Conservation (phyloP, 768 basidiomycete species). For the Tricholoma hemisulphureum region DNA sequence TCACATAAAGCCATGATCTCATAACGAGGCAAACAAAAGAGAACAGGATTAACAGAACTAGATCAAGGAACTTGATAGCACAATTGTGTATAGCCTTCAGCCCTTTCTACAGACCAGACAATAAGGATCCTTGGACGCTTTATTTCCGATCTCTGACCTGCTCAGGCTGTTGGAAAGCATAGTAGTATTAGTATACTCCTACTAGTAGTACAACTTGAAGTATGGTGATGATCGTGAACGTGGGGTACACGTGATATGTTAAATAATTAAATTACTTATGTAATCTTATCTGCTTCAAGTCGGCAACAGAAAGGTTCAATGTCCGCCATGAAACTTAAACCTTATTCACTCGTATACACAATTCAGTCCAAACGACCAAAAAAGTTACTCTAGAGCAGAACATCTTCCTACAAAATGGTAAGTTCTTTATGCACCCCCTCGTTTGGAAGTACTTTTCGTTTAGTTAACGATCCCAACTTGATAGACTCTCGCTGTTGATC, state of each 20-base stretch:
- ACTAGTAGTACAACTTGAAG: too few relatives aligned
- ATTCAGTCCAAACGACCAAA: conserved; percentile 31
- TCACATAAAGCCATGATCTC: conserved; percentile 7
- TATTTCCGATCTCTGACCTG: background rate
- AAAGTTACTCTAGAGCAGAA: conserved; percentile 22
- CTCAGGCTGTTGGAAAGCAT: too few relatives aligned
- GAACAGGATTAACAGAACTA: too few relatives aligned
- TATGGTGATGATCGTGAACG: too few relatives aligned
- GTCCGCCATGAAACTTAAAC: conserved; percentile 35
- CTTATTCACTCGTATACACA: conserved; percentile 44
- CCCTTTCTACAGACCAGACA: background rate
- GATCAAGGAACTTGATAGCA: conserved; percentile 14
- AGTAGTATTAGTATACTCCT: too few relatives aligned
- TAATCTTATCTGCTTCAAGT: conserved; percentile 26
- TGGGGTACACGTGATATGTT: too few relatives aligned
- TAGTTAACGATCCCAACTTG: background rate
- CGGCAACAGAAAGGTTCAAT: conserved; percentile 28
- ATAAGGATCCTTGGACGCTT: background rate
- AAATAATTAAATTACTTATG: conserved; percentile 1
- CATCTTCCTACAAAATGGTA: conserved; percentile 34
- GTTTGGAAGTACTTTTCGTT: background rate
- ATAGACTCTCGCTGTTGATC: conserved; percentile 94
- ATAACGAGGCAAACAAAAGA: conserved; percentile 16
- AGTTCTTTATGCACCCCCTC: background rate
- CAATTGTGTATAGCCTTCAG: conserved; percentile 14